These are phyloP conservation scores for Kodamaea neixiangensis DNA, from an alignment of 805 yeast species.

Conservation along the genomic window DNA sequence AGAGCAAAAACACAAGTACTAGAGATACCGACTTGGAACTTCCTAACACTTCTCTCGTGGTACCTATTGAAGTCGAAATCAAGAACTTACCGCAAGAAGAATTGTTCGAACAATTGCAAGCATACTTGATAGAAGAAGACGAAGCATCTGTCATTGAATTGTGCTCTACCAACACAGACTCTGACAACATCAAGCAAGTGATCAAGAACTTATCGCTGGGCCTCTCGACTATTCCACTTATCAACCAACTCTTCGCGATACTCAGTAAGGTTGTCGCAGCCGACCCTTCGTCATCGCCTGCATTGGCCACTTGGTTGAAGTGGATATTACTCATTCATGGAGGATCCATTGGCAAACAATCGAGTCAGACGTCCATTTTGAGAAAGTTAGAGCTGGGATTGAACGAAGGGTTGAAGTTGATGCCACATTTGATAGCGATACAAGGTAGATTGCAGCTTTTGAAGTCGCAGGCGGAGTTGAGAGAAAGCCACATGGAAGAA, in stretches of 20 bases:
- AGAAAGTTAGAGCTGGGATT: conserved; percentile 60
- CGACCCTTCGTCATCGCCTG: conserved; percentile 28
- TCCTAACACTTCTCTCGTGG: not conserved
- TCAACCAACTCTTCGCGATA: conserved; percentile 27
- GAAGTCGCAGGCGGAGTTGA: conserved; percentile 70
- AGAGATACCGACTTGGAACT: not conserved
- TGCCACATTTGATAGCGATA: conserved; percentile 71
- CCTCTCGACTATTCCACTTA: conserved; percentile 29
- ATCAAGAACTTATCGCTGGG: conserved; percentile 37
- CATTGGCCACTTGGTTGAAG: conserved; percentile 67
- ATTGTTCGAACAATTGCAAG: conserved; percentile 20
- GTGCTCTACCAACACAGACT: conserved; percentile 32
- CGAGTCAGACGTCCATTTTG: conserved; percentile 55
- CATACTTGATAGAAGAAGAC: conserved; percentile 15
- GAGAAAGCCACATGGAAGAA: conserved; percentile 33
- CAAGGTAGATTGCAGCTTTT: conserved; percentile 86
- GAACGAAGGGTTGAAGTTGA: conserved; percentile 51
- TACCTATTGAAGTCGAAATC: conserved; percentile 22
- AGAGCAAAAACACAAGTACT: conserved; percentile 1
- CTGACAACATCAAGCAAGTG: conserved; percentile 30
- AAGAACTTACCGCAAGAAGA: conserved; percentile 25
- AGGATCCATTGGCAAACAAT: conserved; percentile 55
- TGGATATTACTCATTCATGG: conserved; percentile 76
- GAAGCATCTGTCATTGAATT: conserved; percentile 21
- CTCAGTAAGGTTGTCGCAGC: conserved; percentile 29